Evolutionary conservation across 495 filamentous ascomycete genomes (phyloP), one percentile per base, ranked within the genome.

Genomic region (Mytilinidion resinicola): DNA sequence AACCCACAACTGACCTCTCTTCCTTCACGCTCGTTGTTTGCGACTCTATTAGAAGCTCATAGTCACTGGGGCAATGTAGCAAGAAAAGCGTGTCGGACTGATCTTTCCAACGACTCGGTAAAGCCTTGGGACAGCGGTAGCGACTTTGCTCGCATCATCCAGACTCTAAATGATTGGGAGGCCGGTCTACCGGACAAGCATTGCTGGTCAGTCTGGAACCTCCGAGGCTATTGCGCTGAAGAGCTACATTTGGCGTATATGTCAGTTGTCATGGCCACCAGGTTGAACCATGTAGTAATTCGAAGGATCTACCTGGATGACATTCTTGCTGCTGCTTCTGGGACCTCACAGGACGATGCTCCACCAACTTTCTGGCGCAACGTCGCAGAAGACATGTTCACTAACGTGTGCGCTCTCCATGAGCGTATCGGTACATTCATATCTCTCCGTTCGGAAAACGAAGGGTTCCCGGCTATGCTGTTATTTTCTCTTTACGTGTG

Each of bases 401-500:
- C 64, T 34, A 79, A 80, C 51, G 74, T 79, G 11, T 64, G 68
- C 19, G 61, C 67, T 1, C 47, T 80, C 12, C 78, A 74, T 44
- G 72, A 76, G 53, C 76, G 77, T 39, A 75, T 79, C 33, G 73
- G 77, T 41, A 71, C 73, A 0, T 77, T 76, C 50, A 76, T 76
- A 53, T 61, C 68, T 33, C 69, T 76, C 7, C 65, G 71, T 9
- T 62, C 72, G 1, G 67, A 63, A 10, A 70, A 75, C 15, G 75
- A 75, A 35, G 73, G 76, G 12, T 70, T 73, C 39, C 77, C 77
- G 11, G 76, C 76, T 15, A 77, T 78, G 62, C 77, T 80, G 72
- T 76, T 75, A 0, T 80, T 80, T 53, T 77, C 75, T 43, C 73
- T 78, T 7, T 80, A 79, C 19, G 74, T 70, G 37, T 80, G 78